These are phyloP conservation scores for bread wheat (Triticum aestivum) DNA, from an alignment of 176 grass and related monocot species.

Conservation along the genomic window IWGSC_CS_RefSeq_v2.1 NC_057799.1:24754964-24755463, in stretches of 20 bases:
- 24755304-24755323: slow-evolving; percentile 75
- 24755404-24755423: slow-evolving; percentile 35
- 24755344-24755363: slow-evolving; percentile 56
- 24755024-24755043: slow-evolving; percentile 53
- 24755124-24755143: slow-evolving; percentile 73
- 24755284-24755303: slow-evolving; percentile 75
- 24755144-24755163: slow-evolving; percentile 69
- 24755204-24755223: slow-evolving; percentile 94
- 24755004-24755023: neutral
- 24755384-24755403: slow-evolving; percentile 72
- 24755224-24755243: slow-evolving; percentile 75
- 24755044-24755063: slow-evolving; percentile 37
- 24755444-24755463: slow-evolving; percentile 80
- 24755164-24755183: slow-evolving; percentile 57
- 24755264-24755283: slow-evolving; percentile 82
- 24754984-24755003: too few species aligned
- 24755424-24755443: slow-evolving; percentile 53
- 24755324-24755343: slow-evolving; percentile 81
- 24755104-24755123: slow-evolving; percentile 66
- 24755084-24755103: slow-evolving; percentile 82
- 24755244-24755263: slow-evolving; percentile 73
- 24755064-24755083: slow-evolving; percentile 62
- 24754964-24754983: neutral
- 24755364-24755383: slow-evolving; percentile 82
- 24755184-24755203: slow-evolving; percentile 56